phyloP scores from a whole-genome alignment of 371 early-diverging fungal genomes.

The Phascolomyces articulosus region DNA sequence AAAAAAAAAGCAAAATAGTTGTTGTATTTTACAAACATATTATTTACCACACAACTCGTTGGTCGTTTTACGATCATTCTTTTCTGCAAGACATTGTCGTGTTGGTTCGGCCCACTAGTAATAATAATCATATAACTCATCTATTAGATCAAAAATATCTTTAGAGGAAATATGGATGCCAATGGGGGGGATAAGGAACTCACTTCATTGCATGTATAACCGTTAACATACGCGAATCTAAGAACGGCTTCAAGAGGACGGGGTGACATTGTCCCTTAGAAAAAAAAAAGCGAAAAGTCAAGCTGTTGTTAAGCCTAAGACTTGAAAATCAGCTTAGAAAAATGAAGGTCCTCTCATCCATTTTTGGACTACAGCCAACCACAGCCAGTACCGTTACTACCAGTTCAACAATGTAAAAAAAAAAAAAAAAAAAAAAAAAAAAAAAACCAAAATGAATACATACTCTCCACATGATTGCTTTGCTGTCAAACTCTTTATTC shows the following conservation, averaged over 20 bases:
- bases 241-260: constrained; percentile 18
- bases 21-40: neutral
- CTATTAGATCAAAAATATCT: no score
- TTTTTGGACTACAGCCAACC: no score
- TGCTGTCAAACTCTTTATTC: no score
- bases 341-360: no score
- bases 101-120: constrained; percentile 45
- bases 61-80: constrained; percentile 16
- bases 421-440: no score
- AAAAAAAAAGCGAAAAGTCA: constrained; percentile 1
- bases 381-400: no score
- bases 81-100: constrained; percentile 30
- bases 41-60: constrained; percentile 34
- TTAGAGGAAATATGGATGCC: no score
- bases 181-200: neutral
- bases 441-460: no score
- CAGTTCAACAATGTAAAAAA: no score
- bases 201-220: constrained; percentile 15
- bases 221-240: constrained; percentile 18
- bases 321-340: neutral
- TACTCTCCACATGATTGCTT: no score
- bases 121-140: neutral
- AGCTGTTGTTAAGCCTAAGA: neutral
- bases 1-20: neutral
- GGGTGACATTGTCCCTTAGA: constrained; percentile 13